Evolutionary conservation across 345 rosid genomes (phyloP), one percentile per base, ranked within the genome.

Genomic region (Nephelium lappaceum): DNA sequence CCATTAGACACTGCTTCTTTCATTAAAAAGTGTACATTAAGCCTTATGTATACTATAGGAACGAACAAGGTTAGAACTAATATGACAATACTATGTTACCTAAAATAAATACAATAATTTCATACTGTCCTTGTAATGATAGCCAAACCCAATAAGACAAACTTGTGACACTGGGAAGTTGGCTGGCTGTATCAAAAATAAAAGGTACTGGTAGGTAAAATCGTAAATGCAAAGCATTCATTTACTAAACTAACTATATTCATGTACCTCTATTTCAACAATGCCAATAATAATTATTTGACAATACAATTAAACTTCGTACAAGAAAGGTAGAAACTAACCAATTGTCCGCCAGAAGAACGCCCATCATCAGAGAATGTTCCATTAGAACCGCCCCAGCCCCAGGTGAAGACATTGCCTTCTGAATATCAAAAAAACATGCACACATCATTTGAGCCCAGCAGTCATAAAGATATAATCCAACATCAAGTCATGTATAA

Each of bases 311-410:
- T 42, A 5, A 55, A 71, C 67, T 38, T 73, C 3, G 45, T 47
- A 47, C n/a, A 43, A 64, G 77, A 6, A 42, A 80, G 41, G 21
- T 41, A 63, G 74, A 81, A 77, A 81, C 91, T 81, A 80, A 95
- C 99, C 97, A 96, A 81, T 85, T 94, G 99, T 78, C 98, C 99
- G 14, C 94, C 97, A 51, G 99, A 93, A 72, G 97, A 96, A 83
- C 86, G 91, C 10, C 93, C 98, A 15, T 96, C 97, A 31, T 81
- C 97, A 73, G 99, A 92, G 86, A 96, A 96, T 69, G 99, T 92
- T 71, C 99, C 98, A 12, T 88, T 88, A 57, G 97, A 89, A 74
- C 99, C 99, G 83, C 97, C 98, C 99, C 95, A 94, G 42, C 97
- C 99, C 99, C 99, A 94, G 45, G 95, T 91, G 82, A 89, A 91